Evolutionary conservation across 768 basidiomycete species (phyloP), one percentile per base, ranked within the genome.

Genomic region (Gautieria morchelliformis): DNA sequence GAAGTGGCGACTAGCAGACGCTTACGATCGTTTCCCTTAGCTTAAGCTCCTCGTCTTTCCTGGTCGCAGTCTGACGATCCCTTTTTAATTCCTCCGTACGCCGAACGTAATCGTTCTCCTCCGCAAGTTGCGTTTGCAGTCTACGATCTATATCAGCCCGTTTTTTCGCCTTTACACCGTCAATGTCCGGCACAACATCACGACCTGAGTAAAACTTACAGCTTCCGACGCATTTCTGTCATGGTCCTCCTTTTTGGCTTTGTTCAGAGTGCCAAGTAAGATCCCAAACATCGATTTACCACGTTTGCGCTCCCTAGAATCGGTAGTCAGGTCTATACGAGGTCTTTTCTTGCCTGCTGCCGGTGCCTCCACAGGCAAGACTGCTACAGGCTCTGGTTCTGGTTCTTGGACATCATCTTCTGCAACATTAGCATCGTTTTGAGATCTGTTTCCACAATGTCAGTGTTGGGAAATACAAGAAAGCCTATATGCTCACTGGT

Each of bases 211-310:
- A 40, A 1, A 3, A 69, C 72, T 68, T 59, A 90, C 89, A 64
- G 89, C 87, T 64, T 92, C 89, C 69, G 87, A 89, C n/a, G 84
- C 83, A 67, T 78, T 88, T 59, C 88, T 76, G 75, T 87, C 83
- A 67, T 87, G 85, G 69, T 89, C 89, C 74, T 92, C 89, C 62
- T 79, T 84, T 74, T 89, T 90, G 62, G 89, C 89, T 75, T 87
- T 88, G 73, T 85, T 88, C 60, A 92, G 79, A 62, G 89, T 92
- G 53, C 87, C 87, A 58, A 92, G 70, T 62, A 90, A 75, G 62
- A 91, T 75, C 60, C 88, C 89, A 73, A 92, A 88, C 85, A 90
- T 88, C 73, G 80, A 82, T 80, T 87, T 89, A 68, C 89, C 89
- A 65, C 87, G 85, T 72, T 86, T 89, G 65, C 85, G 80, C 69